Percentiles rank a stretch among this genome's conserved stretches.
Conservation (phyloP, 495 filamentous ascomycete genomes). For the Podospora conica region DNA sequence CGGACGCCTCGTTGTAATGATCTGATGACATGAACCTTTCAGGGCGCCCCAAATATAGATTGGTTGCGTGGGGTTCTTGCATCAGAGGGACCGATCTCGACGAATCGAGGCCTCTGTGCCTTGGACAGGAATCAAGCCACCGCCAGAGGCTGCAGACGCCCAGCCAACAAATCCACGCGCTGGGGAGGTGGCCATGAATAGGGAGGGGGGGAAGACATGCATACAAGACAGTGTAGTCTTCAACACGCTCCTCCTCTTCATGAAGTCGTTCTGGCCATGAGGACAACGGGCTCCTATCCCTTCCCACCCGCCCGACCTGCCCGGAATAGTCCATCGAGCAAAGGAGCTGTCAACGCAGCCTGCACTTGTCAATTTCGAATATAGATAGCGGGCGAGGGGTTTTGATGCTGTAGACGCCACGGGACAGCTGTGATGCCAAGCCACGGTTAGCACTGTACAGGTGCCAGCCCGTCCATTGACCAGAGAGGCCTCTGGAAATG, state of each 20-base stretch:
- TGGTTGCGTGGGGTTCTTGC: too few species aligned
- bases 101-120: background rate
- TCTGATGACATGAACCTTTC: background rate
- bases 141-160: background rate
- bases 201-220: background rate
- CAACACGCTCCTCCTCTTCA: background rate
- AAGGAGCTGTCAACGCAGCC: background rate
- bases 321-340: background rate
- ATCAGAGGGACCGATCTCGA: background rate
- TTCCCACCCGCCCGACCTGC: too few species aligned
- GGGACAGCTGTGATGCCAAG: background rate
- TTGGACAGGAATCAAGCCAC: background rate
- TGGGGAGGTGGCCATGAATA: too few species aligned
- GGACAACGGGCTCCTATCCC: background rate
- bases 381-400: background rate
- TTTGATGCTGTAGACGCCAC: background rate
- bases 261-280: background rate
- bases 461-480: background rate
- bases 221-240: background rate
- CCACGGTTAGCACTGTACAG: background rate
- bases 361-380: constrained; percentile 3
- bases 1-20: background rate
- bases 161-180: background rate
- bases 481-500: background rate
- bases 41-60: background rate